phyloP scores from a whole-genome alignment of 306 rosid genomes.

The Chamaecrista fasciculata region DNA sequence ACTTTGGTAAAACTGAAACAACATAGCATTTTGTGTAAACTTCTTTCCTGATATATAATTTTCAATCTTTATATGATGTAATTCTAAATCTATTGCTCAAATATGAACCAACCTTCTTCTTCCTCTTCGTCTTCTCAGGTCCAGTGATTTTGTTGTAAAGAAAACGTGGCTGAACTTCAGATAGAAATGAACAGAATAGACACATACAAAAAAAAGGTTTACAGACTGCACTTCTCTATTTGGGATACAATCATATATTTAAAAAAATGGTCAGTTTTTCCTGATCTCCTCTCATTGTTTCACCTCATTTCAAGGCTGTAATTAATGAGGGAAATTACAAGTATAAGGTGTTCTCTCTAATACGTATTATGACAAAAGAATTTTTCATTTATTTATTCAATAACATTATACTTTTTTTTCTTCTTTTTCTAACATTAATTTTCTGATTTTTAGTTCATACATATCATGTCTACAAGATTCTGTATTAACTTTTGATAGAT shows the following conservation, averaged over 20 bases:
- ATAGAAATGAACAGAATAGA: no score
- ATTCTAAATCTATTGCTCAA: neutral
- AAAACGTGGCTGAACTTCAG: conserved; percentile 32
- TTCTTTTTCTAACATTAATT: neutral
- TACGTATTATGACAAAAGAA: no score
- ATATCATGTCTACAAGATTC: neutral
- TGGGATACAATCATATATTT: neutral
- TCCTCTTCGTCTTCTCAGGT: neutral
- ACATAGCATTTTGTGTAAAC: neutral
- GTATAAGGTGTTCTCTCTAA: no score
- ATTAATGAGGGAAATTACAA: neutral
- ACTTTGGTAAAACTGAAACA: conserved; percentile 22
- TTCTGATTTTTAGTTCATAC: neutral
- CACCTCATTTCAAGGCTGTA: neutral
- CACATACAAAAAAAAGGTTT: no score
- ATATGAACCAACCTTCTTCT: neutral
- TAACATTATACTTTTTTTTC: neutral
- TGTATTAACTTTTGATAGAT: neutral
- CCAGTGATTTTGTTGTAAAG: neutral
- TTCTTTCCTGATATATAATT: conserved; percentile 9
- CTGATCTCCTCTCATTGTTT: neutral
- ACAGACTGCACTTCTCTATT: neutral
- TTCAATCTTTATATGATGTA: conserved; percentile 12
- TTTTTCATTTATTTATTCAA: neutral
- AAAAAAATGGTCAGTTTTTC: neutral